Evolutionary conservation across 1,284 basidiomycete genomes (phyloP).

Genomic region (Apiotrichum siamense): DNA sequence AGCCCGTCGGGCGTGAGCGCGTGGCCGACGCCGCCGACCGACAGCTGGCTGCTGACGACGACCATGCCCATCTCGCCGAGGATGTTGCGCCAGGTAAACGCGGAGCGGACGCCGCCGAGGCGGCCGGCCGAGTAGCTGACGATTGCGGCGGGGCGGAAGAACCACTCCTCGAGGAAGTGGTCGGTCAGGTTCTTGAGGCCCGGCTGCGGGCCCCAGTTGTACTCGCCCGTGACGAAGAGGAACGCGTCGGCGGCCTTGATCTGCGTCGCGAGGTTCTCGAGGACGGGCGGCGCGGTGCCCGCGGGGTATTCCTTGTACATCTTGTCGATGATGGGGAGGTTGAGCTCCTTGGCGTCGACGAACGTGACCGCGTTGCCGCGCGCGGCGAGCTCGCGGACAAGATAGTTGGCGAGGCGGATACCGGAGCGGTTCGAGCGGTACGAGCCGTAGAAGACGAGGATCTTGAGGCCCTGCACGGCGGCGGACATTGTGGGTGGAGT

Average conservation of each 20-base stretch:
- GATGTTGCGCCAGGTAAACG: background rate
- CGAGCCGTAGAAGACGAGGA: constrained; percentile 8
- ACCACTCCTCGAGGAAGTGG: constrained; percentile 10
- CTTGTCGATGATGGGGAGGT: constrained; percentile 5
- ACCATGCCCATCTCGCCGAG: constrained; percentile 10
- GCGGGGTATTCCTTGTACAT: constrained; percentile 5
- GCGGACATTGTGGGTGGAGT: too few species aligned
- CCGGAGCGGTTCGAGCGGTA: constrained; percentile 5
- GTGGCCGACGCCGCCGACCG: background rate
- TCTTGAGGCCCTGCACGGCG: background rate
- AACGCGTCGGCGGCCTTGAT: constrained; percentile 7
- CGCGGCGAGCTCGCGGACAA: background rate
- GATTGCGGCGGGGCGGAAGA: constrained; percentile 2
- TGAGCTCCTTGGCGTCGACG: constrained; percentile 5
- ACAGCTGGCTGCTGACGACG: background rate
- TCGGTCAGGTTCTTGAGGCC: constrained; percentile 11
- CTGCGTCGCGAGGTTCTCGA: constrained; percentile 1
- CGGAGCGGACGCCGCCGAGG: constrained; percentile 2
- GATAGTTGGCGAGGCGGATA: constrained; percentile 5
- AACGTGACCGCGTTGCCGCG: constrained; percentile 1
- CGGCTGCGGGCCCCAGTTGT: constrained; percentile 10
- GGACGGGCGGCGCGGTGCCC: background rate
- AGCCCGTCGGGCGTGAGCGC: background rate
- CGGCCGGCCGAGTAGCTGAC: constrained; percentile 5
- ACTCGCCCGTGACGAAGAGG: constrained; percentile 10